Base-by-base conservation (phyloP, 2,329 filamentous ascomycete genomes). In the Ceratocystis papillata region DNA sequence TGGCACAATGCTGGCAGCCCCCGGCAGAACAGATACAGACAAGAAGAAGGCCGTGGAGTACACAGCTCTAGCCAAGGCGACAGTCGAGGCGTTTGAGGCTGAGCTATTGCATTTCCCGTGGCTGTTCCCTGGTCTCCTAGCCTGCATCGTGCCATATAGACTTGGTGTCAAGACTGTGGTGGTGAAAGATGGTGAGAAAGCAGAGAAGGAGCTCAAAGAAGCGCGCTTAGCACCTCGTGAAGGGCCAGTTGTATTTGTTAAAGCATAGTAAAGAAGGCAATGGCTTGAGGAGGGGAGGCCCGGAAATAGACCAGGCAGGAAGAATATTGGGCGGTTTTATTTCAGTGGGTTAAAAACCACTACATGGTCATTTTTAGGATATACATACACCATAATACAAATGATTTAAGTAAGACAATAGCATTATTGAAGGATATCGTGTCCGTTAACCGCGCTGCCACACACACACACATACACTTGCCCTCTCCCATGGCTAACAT, bases 61-160 rank as follows among this genome's bases (percentile, higher is more conserved):
- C 72, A 80, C 80, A 0, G 77, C 78, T 63, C 79, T 86, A 63
- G 91, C 90, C 0, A 81, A 83, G 63, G 83, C 88, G 70, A 94
- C 90, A 0, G 84, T 92, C 68, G 84, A 85, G 68, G 90, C 91
- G 0, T 99, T 99, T 70, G 90, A 96, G 70, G 87, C 89, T 0
- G 94, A 99, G 76, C 86, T 96, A 70, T 80, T 95, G 72, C 91
- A 97, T 74, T 91, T 97, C 71, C 91, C 94, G 0, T 96, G 94
- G 80, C 80, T 97, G 1, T 97, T 95, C 76, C 87, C 89, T 0
- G 88, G 88, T 3, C 80, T 97, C 71, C 80, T 97, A 71, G 83
- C 84, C 2, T 83, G 83, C 0, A 84, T 97, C 1, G 89, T 96
- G 8, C 84, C 86, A 0, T 83, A 87, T 3, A 83, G 87, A 67